Percentiles rank a stretch among this genome's conserved stretches.
Evolutionary conservation across 2,329 filamentous ascomycete species (phyloP).

Genomic region (Aureobasidium sp.): DNA sequence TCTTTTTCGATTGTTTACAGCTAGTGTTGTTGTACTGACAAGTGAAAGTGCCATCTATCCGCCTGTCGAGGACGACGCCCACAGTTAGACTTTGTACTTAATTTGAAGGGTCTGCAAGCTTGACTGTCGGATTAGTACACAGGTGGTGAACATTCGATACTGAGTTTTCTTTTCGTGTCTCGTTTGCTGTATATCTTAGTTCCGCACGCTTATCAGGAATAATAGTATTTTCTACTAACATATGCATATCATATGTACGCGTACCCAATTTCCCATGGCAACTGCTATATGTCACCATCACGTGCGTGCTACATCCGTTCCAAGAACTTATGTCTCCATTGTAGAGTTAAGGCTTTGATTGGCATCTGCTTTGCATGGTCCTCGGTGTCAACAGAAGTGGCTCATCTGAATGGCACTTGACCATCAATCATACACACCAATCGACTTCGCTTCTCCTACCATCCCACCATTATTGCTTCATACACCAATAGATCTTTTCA

Average conservation of each 20-base stretch:
- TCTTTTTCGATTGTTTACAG: not conserved
- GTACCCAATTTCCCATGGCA: not conserved
- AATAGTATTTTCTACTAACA: not conserved
- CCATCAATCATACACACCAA: too few species aligned
- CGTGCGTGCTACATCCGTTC: too few species aligned
- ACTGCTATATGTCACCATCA: too few species aligned
- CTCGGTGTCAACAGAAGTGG: too few species aligned
- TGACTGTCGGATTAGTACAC: not conserved
- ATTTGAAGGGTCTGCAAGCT: not conserved
- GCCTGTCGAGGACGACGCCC: not conserved
- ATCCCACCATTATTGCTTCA: not conserved
- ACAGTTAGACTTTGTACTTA: not conserved
- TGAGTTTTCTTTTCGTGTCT: not conserved
- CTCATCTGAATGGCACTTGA: too few species aligned
- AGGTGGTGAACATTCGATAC: not conserved
- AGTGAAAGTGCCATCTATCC: not conserved
- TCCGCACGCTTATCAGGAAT: not conserved
- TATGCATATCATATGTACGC: not conserved
- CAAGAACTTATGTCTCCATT: too few species aligned
- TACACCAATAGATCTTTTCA: not conserved
- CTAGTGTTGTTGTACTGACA: not conserved
- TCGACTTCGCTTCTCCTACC: too few species aligned
- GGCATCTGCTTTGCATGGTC: too few species aligned
- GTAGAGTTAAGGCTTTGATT: too few species aligned
- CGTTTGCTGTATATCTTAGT: not conserved